Conservation (phyloP, 495 filamentous ascomycete species). For the Trichoderma virens region DNA sequence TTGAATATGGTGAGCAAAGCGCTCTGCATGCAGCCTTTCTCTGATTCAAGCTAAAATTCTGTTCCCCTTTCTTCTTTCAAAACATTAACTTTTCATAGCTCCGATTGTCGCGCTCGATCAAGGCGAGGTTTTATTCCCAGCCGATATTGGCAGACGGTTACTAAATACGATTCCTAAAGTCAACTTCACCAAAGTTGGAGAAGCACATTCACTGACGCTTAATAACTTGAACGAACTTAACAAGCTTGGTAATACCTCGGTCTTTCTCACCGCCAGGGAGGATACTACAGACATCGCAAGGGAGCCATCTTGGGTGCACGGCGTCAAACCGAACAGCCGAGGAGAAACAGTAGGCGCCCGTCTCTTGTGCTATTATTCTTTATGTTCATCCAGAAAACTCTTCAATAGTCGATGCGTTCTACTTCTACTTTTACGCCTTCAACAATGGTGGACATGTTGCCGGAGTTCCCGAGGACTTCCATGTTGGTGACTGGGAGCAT, state of each 20-base stretch:
- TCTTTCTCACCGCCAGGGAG: background rate
- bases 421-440: background rate
- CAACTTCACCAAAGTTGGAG: constrained; percentile 2
- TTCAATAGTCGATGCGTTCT: background rate
- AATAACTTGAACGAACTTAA: background rate
- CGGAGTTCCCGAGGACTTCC: background rate
- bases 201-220: background rate
- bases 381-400: background rate
- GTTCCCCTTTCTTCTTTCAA: background rate
- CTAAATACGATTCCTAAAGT: background rate
- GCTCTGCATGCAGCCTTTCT: background rate
- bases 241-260: background rate
- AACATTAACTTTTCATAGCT: background rate
- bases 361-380: constrained; percentile 3
- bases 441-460: background rate
- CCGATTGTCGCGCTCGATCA: background rate
- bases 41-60: background rate
- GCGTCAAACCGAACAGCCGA: background rate
- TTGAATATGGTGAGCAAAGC: background rate
- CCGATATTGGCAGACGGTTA: background rate
- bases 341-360: background rate
- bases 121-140: background rate
- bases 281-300: background rate
- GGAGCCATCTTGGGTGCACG: background rate
- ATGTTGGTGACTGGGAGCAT: background rate